Evolutionary conservation across 805 yeast species (phyloP), one percentile per base, ranked within the genome.

Genomic region (Candida andamanensis): DNA sequence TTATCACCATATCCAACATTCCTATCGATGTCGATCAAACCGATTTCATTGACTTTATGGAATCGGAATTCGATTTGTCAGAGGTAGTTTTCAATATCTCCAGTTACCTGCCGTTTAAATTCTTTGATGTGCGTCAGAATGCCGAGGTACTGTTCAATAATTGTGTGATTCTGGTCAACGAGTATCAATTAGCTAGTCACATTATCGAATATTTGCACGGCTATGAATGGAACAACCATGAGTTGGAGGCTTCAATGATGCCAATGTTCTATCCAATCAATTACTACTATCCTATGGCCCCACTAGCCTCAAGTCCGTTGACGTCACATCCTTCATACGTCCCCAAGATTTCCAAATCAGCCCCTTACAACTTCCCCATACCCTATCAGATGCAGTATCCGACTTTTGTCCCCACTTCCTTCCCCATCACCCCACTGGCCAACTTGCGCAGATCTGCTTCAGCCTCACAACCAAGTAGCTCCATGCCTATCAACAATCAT

Each of bases 161-260:
- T 24, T 16, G 30, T 23, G 12, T 36, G 14, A 14, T 37, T 13
- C 37, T 33, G 22, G 12, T 30, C 6, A 19, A 26, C 17, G 32
- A 33, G 21, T 33, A 26, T 21, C 23, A 26, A 12, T 23, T 10
- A 13, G 14, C 16, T 21, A 6, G 24, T 2, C 13, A 19, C 3
- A 33, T 50, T 11, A 25, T 45, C 6, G 47, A 43, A 4, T 32
- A 26, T 2, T 37, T 55, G 30, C 43, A 55, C 30, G 58, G 58
- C 2, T 51, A 43, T 35, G 50, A 26, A 32, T 56, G 58, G 57
- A 15, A 36, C 13, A 40, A 36, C 4, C 35, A 37, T 16, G 36
- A 36, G 2, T 35, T 56, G 25, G 45, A n/a, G n/a, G n/a, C n/a
- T n/a, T n/a, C n/a, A n/a, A n/a, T n/a, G n/a, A 46, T 8, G 52